These are phyloP conservation scores for Aegilops speltoides DNA, from an alignment of 176 grass and related monocot species.

Conservation along the genomic window DNA sequence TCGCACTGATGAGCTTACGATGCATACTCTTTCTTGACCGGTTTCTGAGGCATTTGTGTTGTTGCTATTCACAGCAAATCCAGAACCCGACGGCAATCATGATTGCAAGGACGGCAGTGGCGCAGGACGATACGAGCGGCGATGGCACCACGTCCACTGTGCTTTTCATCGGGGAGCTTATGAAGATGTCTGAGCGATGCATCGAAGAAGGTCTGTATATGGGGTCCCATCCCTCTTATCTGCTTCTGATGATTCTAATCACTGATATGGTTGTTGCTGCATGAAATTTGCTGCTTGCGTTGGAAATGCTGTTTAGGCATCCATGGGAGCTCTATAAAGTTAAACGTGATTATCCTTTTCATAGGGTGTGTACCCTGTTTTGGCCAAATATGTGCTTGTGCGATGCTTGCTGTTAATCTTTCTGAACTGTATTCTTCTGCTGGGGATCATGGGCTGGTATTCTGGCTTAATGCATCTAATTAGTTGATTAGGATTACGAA, in stretches of 20 bases:
- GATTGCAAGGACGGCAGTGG: conserved; percentile 91
- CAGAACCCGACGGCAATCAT: conserved; percentile 98
- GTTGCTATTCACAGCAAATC: conserved; percentile 64
- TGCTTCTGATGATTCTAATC: not conserved
- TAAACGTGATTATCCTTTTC: not conserved
- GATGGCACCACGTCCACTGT: conserved; percentile 96
- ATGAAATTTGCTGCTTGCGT: not conserved
- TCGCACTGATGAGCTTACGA: not conserved
- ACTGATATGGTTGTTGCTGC: not conserved
- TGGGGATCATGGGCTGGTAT: not conserved
- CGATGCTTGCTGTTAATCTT: not conserved
- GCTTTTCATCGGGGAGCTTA: conserved; percentile 92
- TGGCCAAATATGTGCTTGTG: not conserved
- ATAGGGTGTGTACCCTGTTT: not conserved
- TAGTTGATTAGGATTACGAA: not conserved
- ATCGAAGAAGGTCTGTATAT: conserved; percentile 73
- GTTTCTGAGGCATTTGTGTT: not conserved
- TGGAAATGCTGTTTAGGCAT: not conserved
- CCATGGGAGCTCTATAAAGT: not conserved
- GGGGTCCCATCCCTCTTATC: not conserved
- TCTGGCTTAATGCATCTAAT: not conserved
- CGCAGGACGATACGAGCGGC: conserved; percentile 80
- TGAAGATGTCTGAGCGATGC: conserved; percentile 89
- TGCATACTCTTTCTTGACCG: not conserved
- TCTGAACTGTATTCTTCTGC: not conserved